Conservation (phyloP, 768 basidiomycete genomes). For the Strobilomyces echinocephalus region DNA sequence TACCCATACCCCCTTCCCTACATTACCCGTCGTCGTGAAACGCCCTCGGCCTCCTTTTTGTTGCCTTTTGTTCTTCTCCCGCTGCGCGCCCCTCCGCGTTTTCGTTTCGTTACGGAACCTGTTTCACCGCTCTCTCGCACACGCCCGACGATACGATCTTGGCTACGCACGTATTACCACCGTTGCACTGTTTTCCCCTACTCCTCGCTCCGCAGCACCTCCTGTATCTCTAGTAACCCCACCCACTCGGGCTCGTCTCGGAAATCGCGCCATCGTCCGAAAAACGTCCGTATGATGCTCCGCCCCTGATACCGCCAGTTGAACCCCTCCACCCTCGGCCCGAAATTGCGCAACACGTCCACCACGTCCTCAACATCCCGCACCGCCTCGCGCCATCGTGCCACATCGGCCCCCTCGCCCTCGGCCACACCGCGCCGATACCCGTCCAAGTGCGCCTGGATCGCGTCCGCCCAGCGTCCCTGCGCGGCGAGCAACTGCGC, state of each 20-base stretch:
- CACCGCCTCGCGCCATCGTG: conserved; percentile 70
- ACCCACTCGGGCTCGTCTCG: conserved; percentile 87
- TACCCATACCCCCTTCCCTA: neutral
- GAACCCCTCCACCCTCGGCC: conserved; percentile 53
- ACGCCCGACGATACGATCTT: conserved; percentile 1
- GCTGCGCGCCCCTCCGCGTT: conserved; percentile 12
- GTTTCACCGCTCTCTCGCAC: neutral
- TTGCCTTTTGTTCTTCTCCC: conserved; percentile 1
- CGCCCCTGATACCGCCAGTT: conserved; percentile 87
- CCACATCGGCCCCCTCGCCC: conserved; percentile 63
- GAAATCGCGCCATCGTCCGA: conserved; percentile 82
- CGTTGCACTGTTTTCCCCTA: neutral
- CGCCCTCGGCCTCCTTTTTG: conserved; percentile 2
- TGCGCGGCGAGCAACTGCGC: conserved; percentile 78
- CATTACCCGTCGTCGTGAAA: conserved; percentile 17
- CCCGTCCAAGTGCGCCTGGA: conserved; percentile 80
- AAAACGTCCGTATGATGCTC: conserved; percentile 83
- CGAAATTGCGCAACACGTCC: conserved; percentile 77
- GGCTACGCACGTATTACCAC: conserved; percentile 15
- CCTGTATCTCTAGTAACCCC: conserved; percentile 54
- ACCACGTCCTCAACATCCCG: conserved; percentile 80
- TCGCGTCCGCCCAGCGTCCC: conserved; percentile 64
- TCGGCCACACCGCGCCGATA: conserved; percentile 71
- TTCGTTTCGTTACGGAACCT: conserved; percentile 1
- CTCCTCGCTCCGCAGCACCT: conserved; percentile 21